Conservation (phyloP, 2,329 filamentous ascomycete species). For the Penicillium vulpinum region DNA sequence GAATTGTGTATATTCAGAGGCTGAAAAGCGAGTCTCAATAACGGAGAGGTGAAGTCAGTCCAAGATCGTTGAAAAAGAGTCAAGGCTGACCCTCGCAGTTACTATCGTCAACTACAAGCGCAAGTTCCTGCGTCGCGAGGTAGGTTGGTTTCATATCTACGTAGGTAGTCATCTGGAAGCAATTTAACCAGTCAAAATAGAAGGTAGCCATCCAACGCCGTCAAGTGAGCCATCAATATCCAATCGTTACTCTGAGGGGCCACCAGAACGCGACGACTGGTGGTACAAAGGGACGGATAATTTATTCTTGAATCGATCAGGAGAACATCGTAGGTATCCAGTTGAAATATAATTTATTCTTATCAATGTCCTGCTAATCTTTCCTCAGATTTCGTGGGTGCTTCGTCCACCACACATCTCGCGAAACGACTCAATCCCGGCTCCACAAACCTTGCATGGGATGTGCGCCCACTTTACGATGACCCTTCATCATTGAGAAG, state of each 20-base stretch:
- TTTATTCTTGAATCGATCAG: slow-evolving; percentile 36
- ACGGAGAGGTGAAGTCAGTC: slow-evolving; percentile 33
- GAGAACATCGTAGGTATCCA: slow-evolving; percentile 34
- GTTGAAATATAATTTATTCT: not conserved
- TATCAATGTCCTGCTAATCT: not conserved
- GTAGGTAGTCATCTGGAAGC: not conserved
- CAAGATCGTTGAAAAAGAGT: not conserved
- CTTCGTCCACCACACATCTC: slow-evolving; percentile 37
- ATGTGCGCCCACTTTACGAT: slow-evolving; percentile 38
- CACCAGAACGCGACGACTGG: slow-evolving; percentile 40
- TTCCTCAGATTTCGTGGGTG: slow-evolving; percentile 34
- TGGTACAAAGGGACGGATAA: slow-evolving; percentile 42
- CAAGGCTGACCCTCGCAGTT: slow-evolving; percentile 20
- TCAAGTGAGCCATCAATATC: slow-evolving; percentile 16
- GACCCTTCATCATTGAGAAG: slow-evolving; percentile 35
- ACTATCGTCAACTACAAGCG: slow-evolving; percentile 37
- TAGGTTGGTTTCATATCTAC: slow-evolving; percentile 7
- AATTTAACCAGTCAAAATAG: not conserved
- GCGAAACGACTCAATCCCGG: slow-evolving; percentile 38
- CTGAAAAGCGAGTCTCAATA: slow-evolving; percentile 38
- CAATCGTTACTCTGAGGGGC: slow-evolving; percentile 20
- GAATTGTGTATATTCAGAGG: slow-evolving; percentile 38
- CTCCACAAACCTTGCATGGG: slow-evolving; percentile 37
- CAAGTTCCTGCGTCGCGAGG: slow-evolving; percentile 27
- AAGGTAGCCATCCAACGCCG: slow-evolving; percentile 1